Evolutionary conservation across 2,329 filamentous ascomycete species (phyloP), one percentile per base, ranked within the genome.

Genomic region (Cladosporium sp.): DNA sequence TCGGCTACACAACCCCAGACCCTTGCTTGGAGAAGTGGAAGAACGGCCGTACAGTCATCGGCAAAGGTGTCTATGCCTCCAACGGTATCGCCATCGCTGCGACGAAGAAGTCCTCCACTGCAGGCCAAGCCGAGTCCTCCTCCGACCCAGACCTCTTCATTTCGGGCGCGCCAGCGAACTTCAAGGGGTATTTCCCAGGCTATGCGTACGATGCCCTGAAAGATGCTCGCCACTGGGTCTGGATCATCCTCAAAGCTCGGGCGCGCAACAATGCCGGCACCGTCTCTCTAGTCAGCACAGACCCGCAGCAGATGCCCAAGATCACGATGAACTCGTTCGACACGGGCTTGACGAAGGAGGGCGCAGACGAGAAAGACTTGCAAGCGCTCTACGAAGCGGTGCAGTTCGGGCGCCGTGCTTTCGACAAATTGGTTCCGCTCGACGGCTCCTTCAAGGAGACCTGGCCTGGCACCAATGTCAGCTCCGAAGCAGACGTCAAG

Each of bases 191-290:
- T 75, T 86, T 83, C 76, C 83, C 83, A 0, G 80, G 82, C 26
- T 87, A 83, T 67, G 79, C 81, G 1, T 70, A 77, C 14, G 79
- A 81, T 68, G 77, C 80, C 2, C 76, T 81, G 1, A 73, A 76
- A 0, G 82, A 77, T 53, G 76, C 76, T 1, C 78, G 78, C 30
- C 79, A 81, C 67, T 82, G 78, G 77, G 76, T 77, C n/a, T 83
- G 81, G 81, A 76, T 76, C 14, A 81, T 83, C 5, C 79, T 91
- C 61, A 88, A 89, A 75, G 83, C 84, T 0, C 87, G 89, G 69
- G 83, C 88, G 0, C 83, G 85, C 61, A 90, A 91, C 73, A 70
- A 68, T 54, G 67, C 74, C 57, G 75, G 75, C 26, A 71, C 70
- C 18, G 69, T 75, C 0, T 73, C 75, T 65, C 73, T 77, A 65